A percentile compares a stretch with the other conserved stretches of the same genome.
Evolutionary conservation across 805 yeast genomes (phyloP).

Genomic region (Suhomyces prunicola): DNA sequence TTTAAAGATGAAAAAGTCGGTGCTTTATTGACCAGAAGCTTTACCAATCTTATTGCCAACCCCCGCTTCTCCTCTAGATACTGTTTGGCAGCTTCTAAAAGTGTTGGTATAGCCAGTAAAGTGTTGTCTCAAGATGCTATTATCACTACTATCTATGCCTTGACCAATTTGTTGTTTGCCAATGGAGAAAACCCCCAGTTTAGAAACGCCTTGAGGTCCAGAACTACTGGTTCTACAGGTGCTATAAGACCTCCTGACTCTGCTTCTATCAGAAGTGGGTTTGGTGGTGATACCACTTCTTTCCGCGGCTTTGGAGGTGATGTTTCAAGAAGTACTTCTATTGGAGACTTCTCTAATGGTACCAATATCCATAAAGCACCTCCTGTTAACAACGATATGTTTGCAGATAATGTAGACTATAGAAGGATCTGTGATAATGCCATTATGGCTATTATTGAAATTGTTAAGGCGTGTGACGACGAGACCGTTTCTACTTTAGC

Average conservation of each 20-base stretch:
- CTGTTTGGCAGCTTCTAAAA: constrained; percentile 51
- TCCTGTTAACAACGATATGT: neutral
- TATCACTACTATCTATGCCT: constrained; percentile 78
- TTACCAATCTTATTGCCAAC: constrained; percentile 53
- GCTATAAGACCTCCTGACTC: constrained; percentile 4
- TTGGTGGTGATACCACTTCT: constrained; percentile 1
- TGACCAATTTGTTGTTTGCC: constrained; percentile 67
- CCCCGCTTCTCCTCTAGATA: constrained; percentile 45
- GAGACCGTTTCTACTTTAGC: constrained; percentile 73
- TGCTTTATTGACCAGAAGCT: constrained; percentile 40
- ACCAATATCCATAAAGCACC: neutral
- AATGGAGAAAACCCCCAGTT: constrained; percentile 40
- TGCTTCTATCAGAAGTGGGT: constrained; percentile 7
- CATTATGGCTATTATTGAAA: constrained; percentile 61
- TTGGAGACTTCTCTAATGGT: neutral
- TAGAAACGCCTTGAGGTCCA: constrained; percentile 2
- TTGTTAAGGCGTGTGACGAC: constrained; percentile 65
- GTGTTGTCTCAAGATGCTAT: constrained; percentile 76
- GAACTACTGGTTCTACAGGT: constrained; percentile 26
- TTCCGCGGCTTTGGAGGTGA: neutral
- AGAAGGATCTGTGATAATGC: constrained; percentile 57
- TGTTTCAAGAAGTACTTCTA: constrained; percentile 11
- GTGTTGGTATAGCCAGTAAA: constrained; percentile 64
- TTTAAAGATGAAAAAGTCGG: constrained; percentile 38
- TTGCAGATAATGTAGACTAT: constrained; percentile 29